Evolutionary conservation across 2,329 filamentous ascomycete species (phyloP).

Genomic region (Calonectria hongkongensis): DNA sequence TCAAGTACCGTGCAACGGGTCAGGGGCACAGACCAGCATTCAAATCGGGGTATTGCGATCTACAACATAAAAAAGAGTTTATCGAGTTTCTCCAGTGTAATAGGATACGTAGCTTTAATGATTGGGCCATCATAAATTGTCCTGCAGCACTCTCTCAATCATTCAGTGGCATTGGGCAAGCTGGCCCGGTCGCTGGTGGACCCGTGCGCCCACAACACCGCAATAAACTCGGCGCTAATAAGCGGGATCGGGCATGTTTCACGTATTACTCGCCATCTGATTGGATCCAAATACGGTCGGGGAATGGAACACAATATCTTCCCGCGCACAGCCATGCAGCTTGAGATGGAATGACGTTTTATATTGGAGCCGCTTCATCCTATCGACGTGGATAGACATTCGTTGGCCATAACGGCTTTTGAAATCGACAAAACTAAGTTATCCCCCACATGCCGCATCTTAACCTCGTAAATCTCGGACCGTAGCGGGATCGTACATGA

Average conservation of each 20-base stretch:
- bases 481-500: neutral
- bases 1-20: neutral
- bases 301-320: neutral
- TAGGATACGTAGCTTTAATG: neutral
- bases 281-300: neutral
- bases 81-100: neutral
- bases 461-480: neutral
- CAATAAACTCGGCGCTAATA: constrained; percentile 1
- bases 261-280: neutral
- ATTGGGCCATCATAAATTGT: neutral
- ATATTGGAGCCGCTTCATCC: neutral
- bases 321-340: neutral
- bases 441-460: neutral
- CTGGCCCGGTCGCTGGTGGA: too few species aligned
- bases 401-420: neutral
- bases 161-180: too few species aligned
- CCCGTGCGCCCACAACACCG: neutral
- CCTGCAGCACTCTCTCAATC: neutral
- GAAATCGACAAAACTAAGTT: neutral
- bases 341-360: neutral
- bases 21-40: neutral
- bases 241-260: neutral
- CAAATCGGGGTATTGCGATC: neutral
- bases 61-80: neutral
- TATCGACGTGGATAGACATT: neutral